These are phyloP conservation scores for Citeromyces nyonsensis DNA, from an alignment of 805 yeast genomes.

Conservation along the genomic window DNA sequence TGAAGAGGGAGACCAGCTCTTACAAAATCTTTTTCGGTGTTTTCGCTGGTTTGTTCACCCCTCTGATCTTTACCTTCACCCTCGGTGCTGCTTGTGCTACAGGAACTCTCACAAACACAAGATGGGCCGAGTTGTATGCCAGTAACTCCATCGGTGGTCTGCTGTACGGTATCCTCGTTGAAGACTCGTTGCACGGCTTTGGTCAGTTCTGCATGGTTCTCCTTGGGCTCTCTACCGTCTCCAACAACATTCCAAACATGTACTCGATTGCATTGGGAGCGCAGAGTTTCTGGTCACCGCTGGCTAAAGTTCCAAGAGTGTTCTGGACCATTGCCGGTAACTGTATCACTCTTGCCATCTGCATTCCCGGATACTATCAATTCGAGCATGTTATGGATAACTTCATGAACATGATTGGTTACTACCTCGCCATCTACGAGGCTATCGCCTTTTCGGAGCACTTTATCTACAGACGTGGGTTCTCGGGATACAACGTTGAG, in stretches of 20 bases:
- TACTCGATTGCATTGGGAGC: constrained; percentile 81
- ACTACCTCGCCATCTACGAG: constrained; percentile 79
- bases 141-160: constrained; percentile 65
- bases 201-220: constrained; percentile 84
- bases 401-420: constrained; percentile 86
- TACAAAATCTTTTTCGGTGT: constrained; percentile 49
- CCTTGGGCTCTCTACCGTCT: constrained; percentile 76
- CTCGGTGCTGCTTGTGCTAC: constrained; percentile 81
- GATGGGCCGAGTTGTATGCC: constrained; percentile 34
- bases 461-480: constrained; percentile 57
- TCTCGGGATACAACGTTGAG: constrained; percentile 31
- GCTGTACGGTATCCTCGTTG: constrained; percentile 62
- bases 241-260: constrained; percentile 89
- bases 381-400: constrained; percentile 62
- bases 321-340: constrained; percentile 72
- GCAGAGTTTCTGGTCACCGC: constrained; percentile 69
- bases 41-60: constrained; percentile 45
- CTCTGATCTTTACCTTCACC: constrained; percentile 57
- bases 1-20: constrained; percentile 48
- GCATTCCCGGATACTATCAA: constrained; percentile 76
- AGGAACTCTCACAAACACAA: constrained; percentile 32
- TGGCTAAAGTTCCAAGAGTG: constrained; percentile 66
- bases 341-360: constrained; percentile 64
- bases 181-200: constrained; percentile 71
- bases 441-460: constrained; percentile 72